Percentiles rank a stretch among this genome's conserved stretches.
Evolutionary conservation across 139 green algal species (phyloP).

Genomic region (Chlamydomonas schloesseri): DNA sequence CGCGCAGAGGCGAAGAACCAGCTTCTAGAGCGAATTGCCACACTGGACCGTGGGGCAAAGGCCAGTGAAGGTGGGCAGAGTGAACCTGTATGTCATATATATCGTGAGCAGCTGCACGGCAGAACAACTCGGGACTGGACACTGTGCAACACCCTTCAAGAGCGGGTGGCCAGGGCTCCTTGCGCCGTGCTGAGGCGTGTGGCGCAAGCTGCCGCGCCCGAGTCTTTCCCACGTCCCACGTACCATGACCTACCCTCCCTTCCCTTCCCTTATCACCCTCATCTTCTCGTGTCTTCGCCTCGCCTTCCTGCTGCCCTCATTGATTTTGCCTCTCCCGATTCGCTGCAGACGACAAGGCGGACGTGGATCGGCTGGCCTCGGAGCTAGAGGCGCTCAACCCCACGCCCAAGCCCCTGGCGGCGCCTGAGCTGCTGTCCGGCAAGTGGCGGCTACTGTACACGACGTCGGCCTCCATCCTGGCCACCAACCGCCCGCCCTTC

Average conservation of each 20-base stretch:
- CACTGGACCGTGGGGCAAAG: not conserved
- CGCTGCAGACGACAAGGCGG: constrained; percentile 38
- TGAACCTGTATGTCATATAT: not conserved
- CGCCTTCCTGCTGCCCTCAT: no score
- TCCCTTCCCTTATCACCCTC: no score
- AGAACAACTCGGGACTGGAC: no score
- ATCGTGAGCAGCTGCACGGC: no score
- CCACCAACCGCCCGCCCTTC: constrained; percentile 68
- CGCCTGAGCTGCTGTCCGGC: constrained; percentile 71
- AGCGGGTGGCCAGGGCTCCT: not conserved
- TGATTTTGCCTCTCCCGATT: no score
- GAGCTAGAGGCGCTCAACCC: constrained; percentile 84
- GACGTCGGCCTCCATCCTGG: constrained; percentile 85
- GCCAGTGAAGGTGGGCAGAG: constrained; percentile 5
- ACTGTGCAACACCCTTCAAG: not conserved
- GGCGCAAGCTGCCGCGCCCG: no score
- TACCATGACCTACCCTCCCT: no score
- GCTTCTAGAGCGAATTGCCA: not conserved
- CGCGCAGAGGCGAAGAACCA: not conserved
- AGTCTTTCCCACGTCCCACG: no score
- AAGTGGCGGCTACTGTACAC: constrained; percentile 95
- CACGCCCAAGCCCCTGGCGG: constrained; percentile 67
- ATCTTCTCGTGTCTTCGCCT: no score
- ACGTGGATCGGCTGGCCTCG: constrained; percentile 54
- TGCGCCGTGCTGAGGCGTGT: no score